Evolutionary conservation across 2,329 filamentous ascomycete species (phyloP).

Genomic region (Epichloe scottii): DNA sequence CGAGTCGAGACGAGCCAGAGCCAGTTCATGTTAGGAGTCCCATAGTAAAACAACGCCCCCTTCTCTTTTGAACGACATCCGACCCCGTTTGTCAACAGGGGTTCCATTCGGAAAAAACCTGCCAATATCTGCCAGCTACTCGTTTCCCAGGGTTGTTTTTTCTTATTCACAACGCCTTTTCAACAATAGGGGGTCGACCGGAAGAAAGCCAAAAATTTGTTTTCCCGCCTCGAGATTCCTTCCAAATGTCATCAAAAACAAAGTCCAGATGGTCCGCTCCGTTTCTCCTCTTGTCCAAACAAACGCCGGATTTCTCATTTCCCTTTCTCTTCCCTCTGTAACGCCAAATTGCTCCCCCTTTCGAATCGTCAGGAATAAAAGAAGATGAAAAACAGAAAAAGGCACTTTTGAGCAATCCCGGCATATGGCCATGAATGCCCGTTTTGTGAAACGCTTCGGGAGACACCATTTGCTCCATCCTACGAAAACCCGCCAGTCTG

Average conservation of each 20-base stretch:
- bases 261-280: background rate
- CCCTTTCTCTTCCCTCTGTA: background rate
- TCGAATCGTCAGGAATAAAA: background rate
- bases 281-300: constrained; percentile 1
- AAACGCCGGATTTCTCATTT: constrained; percentile 3
- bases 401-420: background rate
- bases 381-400: background rate
- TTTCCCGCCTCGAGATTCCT: background rate
- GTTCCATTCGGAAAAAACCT: too few species aligned
- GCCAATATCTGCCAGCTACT: too few species aligned
- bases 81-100: background rate
- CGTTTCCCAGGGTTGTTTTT: too few species aligned
- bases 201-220: background rate
- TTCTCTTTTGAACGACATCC: background rate
- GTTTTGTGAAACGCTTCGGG: too few species aligned
- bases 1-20: background rate
- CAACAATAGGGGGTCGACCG: background rate
- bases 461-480: background rate
- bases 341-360: background rate
- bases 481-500: background rate
- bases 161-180: background rate
- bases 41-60: background rate
- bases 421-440: too few species aligned
- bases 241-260: background rate
- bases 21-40: background rate